Evolutionary conservation across 2,329 filamentous ascomycete species (phyloP), one percentile per base, ranked within the genome.

Genomic region (Fusarium marasasianum): DNA sequence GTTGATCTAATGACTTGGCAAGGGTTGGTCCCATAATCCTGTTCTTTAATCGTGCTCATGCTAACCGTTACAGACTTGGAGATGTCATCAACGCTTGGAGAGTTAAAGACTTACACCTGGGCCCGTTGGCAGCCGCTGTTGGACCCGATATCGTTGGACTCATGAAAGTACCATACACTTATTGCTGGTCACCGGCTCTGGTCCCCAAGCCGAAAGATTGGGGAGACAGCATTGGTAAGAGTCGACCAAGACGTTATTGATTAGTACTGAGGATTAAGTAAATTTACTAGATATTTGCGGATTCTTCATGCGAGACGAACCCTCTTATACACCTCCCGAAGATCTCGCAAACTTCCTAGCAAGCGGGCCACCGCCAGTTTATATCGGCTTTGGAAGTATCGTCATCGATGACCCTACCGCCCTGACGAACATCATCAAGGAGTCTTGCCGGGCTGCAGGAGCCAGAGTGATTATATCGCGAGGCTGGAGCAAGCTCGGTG

Each of bases 1-100:
- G 92, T 96, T 3, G 93, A 96, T 78, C 91, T 94, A 88, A 93
- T 95, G 88, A 92, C 94, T 1, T 98, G 94, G 94, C 94, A 98
- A 81, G 95, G 95, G 1, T 51, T 18, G 8, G 62, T 12, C 14
- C 2, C 3, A 14, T 13, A 4, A 3, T 9, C 3, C 22, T 5
- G 33, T 37, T 9, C 1, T 24, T 20, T 17, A 1, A 1, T 3
- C 18, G 6, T n/a, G 3, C 6, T 22, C 11, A 2, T n/a, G 6
- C 60, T 63, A 2, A 63, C 8, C 8, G 1, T 10, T 8, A 20
- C 17, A 65, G 63, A 14, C 85, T 96, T 1, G 93, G 93, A 3
- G 93, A 95, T 79, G 83, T 96, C 26, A 89, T 95, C 72, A 96
- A 96, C 77, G 85, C 89, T 20, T 94, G 95, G 76, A 87, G 93